Base-by-base conservation (phyloP, 2,329 filamentous ascomycete species). In the Epichloe sylvatica region DNA sequence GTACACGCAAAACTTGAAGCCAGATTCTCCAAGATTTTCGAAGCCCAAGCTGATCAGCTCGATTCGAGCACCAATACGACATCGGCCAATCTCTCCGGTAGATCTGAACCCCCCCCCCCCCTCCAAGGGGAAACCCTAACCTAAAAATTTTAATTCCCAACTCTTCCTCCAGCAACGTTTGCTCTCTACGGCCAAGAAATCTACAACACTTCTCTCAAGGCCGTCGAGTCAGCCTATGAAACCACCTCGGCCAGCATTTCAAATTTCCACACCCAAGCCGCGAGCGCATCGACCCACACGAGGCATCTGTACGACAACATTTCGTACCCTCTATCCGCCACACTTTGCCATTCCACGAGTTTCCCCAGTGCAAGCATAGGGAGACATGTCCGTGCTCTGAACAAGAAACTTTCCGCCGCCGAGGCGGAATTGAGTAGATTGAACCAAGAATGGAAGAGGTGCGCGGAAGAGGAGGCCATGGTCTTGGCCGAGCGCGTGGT, bases 301-400 rank as follows among this genome's bases (percentile, higher is more conserved):
- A 50, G 59, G 3, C 36, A 47, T 0, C 49, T 68, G 2, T 67
- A 67, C 42, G 50, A 52, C 30, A 65, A 65, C 50, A 59, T 67
- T 6, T 47, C 55, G 0, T 59, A 57, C n/a, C 64, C 64, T 0
- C 51, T 67, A 1, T 58, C 59, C 0, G 59, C 56, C 1, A 68
- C 66, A 0, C 49, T 64, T 3, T 67, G 64, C 17, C 55, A 60
- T 36, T 56, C 58, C 0, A 47, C 55, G 15, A 52, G 47, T 0
- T 47, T 57, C 8, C 55, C 62, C 0, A 49, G 49, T n/a, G 60
- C 59, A 0, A 63, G 56, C 0, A 53, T 68, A 1, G 50, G 49
- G 0, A 46, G 49, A 2, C 66, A 66, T 19, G 33, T 67, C 3
- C 33, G 53, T 1, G 47, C 38, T 1, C 41, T 67, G 2, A 52